Percentiles rank a stretch among this genome's conserved stretches.
These are phyloP conservation scores for Jatropha podagrica DNA, from an alignment of 441 rosid genomes.

Conservation along the genomic window DNA sequence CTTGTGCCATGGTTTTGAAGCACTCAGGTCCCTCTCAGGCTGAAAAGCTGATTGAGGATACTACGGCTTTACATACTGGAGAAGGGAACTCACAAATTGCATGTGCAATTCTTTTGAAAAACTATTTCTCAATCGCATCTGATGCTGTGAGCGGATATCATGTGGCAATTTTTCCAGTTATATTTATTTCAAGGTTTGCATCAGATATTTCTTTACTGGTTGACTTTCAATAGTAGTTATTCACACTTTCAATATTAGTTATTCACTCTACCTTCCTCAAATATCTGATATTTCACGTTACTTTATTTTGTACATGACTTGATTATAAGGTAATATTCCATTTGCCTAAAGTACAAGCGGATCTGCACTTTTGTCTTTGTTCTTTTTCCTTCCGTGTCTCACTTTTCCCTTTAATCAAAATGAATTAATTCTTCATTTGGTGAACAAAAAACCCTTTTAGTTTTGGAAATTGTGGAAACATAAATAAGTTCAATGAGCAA, in stretches of 20 bases:
- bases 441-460: neutral
- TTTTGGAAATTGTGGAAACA: neutral
- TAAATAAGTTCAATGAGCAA: neutral
- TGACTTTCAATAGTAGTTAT: neutral
- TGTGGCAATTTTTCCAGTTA: constrained; percentile 64
- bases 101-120: constrained; percentile 82
- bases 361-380: neutral
- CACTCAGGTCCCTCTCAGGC: constrained; percentile 70
- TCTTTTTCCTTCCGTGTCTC: neutral
- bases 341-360: neutral
- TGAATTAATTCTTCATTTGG: neutral
- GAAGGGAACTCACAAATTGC: constrained; percentile 82
- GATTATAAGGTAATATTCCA: neutral
- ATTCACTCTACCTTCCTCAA: neutral
- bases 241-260: neutral
- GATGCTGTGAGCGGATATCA: constrained; percentile 80
- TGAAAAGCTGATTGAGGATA: constrained; percentile 82
- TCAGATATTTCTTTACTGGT: neutral
- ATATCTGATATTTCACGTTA: neutral
- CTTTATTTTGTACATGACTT: neutral
- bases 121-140: constrained; percentile 73
- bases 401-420: neutral
- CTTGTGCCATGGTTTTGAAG: constrained; percentile 84
- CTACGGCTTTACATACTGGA: constrained; percentile 71
- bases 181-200: constrained; percentile 84